Conservation (phyloP, 306 rosid genomes). For the Trifolium fragiferum region DNA sequence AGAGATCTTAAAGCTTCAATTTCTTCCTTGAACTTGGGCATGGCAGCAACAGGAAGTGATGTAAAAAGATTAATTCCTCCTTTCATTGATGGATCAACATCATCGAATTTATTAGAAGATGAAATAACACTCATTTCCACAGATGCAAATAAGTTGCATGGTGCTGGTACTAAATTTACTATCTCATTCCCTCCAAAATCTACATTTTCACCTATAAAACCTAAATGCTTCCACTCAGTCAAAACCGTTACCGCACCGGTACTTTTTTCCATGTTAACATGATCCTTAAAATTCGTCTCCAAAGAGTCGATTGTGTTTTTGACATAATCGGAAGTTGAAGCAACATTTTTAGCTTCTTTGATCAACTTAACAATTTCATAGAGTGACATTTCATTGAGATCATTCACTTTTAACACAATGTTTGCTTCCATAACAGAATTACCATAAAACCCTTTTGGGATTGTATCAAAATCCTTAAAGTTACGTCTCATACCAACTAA, state of each 20-base stretch:
- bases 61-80: conserved; percentile 41
- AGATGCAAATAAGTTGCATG: conserved; percentile 33
- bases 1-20: conserved; percentile 36
- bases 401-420: conserved; percentile 37
- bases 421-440: conserved; percentile 33
- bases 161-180: conserved; percentile 30
- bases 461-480: conserved; percentile 26
- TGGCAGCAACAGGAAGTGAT: conserved; percentile 37
- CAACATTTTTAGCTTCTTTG: conserved; percentile 23
- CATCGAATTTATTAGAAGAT: conserved; percentile 35
- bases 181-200: conserved; percentile 39
- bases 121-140: conserved; percentile 37
- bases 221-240: conserved; percentile 49
- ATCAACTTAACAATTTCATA: conserved; percentile 39
- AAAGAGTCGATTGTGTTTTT: not conserved
- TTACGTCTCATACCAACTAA: conserved; percentile 38
- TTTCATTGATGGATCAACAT: conserved; percentile 29
- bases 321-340: conserved; percentile 11
- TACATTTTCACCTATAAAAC: conserved; percentile 30
- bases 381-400: conserved; percentile 11
- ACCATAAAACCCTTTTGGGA: conserved; percentile 56
- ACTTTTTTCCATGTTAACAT: not conserved
- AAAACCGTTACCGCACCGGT: conserved; percentile 27
- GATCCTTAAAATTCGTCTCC: not conserved
- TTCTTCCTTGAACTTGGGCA: conserved; percentile 44